These are phyloP conservation scores for Phytophthora sansomeana DNA, from an alignment of 352 stramenopile genomes.

Conservation along the genomic window DNA sequence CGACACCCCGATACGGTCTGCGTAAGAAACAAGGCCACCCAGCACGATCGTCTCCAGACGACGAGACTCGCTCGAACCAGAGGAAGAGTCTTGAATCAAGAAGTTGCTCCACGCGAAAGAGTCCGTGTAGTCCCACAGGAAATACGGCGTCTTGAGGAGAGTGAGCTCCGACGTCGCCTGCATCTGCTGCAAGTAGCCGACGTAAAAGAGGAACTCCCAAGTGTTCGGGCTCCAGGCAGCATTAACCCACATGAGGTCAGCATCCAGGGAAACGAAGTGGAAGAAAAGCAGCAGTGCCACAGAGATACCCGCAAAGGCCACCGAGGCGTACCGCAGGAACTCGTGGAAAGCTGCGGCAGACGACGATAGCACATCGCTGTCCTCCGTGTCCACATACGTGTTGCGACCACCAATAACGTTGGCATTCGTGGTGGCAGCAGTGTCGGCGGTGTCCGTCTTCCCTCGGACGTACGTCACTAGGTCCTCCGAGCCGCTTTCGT, in stretches of 20 bases:
- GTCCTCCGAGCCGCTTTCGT: conserved; percentile 32
- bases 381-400: conserved; percentile 55
- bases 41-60: conserved; percentile 67
- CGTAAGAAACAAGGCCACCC: conserved; percentile 63
- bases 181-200: conserved; percentile 79
- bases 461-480: conserved; percentile 62
- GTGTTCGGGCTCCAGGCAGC: conserved; percentile 72
- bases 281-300: conserved; percentile 67
- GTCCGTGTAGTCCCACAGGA: conserved; percentile 75
- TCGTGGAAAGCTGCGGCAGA: conserved; percentile 62
- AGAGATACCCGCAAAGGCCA: conserved; percentile 71
- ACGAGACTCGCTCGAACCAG: conserved; percentile 32
- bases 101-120: conserved; percentile 80
- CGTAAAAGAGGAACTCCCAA: conserved; percentile 78
- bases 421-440: conserved; percentile 25
- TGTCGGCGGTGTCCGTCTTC: conserved; percentile 26
- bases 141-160: conserved; percentile 70
- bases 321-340: conserved; percentile 62
- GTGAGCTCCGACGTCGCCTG: conserved; percentile 64
- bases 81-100: conserved; percentile 40
- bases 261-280: conserved; percentile 68
- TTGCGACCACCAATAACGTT: conserved; percentile 71
- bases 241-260: conserved; percentile 49
- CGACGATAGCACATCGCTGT: conserved; percentile 52
- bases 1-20: conserved; percentile 59